Percentiles rank a stretch among this genome's conserved stretches.
Conservation (phyloP, 805 yeast genomes). For the Zygoascus bituminiphila region DNA sequence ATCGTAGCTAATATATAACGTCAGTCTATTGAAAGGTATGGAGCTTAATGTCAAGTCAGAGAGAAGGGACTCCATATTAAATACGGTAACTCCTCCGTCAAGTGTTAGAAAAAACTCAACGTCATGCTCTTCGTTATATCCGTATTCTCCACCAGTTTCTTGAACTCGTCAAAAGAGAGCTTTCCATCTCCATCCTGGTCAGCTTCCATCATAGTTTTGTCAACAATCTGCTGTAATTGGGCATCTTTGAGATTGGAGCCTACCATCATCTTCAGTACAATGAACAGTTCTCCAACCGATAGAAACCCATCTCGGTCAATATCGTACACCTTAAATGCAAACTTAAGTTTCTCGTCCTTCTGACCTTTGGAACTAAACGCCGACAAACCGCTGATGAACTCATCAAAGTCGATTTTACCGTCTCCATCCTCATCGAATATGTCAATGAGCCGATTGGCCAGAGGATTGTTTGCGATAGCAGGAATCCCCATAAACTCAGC, state of each 20-base stretch:
- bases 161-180: conserved; percentile 80
- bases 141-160: conserved; percentile 35
- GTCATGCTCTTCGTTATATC: conserved; percentile 31
- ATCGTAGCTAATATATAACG: too few relatives aligned
- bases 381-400: conserved; percentile 78
- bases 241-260: conserved; percentile 80
- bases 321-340: conserved; percentile 91
- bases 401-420: conserved; percentile 93
- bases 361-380: conserved; percentile 82
- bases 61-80: too few relatives aligned
- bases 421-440: conserved; percentile 89
- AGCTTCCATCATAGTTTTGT: conserved; percentile 89
- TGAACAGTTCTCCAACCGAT: conserved; percentile 88
- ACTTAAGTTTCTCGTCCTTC: conserved; percentile 70
- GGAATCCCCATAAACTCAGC: conserved; percentile 89
- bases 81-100: too few relatives aligned
- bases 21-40: too few relatives aligned
- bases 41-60: too few relatives aligned
- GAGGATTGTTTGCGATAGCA: conserved; percentile 82
- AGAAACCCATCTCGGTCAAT: conserved; percentile 92
- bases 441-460: conserved; percentile 84
- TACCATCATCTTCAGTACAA: conserved; percentile 94
- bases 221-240: conserved; percentile 94
- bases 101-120: conserved; percentile 24
- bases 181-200: conserved; percentile 83